Base-by-base conservation (phyloP, 768 basidiomycete genomes). In the Phylloporus arenicola region DNA sequence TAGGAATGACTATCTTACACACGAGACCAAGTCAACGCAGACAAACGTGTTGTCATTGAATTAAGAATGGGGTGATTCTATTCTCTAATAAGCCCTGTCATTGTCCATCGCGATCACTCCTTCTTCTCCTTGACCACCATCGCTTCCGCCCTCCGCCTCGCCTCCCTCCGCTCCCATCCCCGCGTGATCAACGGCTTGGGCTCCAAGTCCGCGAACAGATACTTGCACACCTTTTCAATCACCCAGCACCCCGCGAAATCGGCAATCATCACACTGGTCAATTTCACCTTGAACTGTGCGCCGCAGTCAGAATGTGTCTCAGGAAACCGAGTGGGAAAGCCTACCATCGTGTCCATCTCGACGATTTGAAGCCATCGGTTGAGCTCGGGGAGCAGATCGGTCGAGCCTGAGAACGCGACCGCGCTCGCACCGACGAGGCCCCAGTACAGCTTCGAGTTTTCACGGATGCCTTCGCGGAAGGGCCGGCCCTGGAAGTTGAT, bases 401-500 rank as follows among this genome's bases (percentile, higher is more conserved):
- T 92, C 6, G 95, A 82, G 27, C 96, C 96, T 10, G 80, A 88
- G 70, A 97, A 91, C 10, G 96, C 96, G 6, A 99, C 94, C 3
- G 82, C 79, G 47, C 83, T 83, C 25, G 92, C 95, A 10, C 88
- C 91, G 35, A 96, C 74, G 11, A 98, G 81, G 22, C 96, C 96
- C 75, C 84, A 98, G 68, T 81, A 97, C 17, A 99, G 65, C n/a
- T 92, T 88, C 3, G 84, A 73, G 69, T 99, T 99, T 71, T 99
- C 96, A 3, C 90, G 80, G 63, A 99, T 97, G 33, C 92, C 92
- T 70, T 99, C 96, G 30, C 96, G 85, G 84, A 98, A 99, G 0
- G 96, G 96, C 31, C 96, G 87, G 9, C 96, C 96, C 74, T 93
- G 92, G 80, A 94, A 99, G 74, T 99, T 99, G 73, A 98, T 92